phyloP scores from a whole-genome alignment of 805 yeast genomes.

The Lipomyces yamanashiensis region DNA sequence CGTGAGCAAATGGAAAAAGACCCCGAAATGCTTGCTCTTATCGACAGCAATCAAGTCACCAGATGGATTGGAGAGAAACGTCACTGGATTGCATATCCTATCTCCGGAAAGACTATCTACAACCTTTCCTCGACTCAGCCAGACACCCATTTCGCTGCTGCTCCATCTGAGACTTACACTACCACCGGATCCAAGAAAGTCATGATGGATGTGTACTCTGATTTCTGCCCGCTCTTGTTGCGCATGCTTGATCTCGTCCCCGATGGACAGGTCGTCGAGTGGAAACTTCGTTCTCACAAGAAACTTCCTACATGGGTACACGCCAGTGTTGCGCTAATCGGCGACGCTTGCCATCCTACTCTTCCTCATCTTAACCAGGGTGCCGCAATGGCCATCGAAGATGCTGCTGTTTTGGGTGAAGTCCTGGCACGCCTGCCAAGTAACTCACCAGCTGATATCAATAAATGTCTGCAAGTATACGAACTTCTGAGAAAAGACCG shows the following conservation, averaged over 20 bases:
- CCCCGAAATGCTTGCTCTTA: slow-evolving; percentile 2
- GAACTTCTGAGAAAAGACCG: slow-evolving; percentile 13
- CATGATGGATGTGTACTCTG: slow-evolving; percentile 5
- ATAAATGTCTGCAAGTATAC: slow-evolving; percentile 2
- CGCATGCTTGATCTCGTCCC: slow-evolving; percentile 5
- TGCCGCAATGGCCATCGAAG: slow-evolving; percentile 45
- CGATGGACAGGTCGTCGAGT: slow-evolving; percentile 30
- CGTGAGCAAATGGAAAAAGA: slow-evolving; percentile 5
- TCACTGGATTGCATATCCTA: slow-evolving; percentile 5
- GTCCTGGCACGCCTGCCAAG: background rate
- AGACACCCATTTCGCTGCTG: slow-evolving; percentile 7
- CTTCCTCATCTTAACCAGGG: slow-evolving; percentile 43
- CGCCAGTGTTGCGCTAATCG: slow-evolving; percentile 43
- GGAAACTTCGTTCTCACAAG: slow-evolving; percentile 40
- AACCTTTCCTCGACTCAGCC: slow-evolving; percentile 7
- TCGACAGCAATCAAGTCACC: slow-evolving; percentile 2
- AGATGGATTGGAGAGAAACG: slow-evolving; percentile 7
- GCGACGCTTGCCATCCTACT: slow-evolving; percentile 48
- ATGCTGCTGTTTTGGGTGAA: slow-evolving; percentile 35
- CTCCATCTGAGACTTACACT: slow-evolving; percentile 3
- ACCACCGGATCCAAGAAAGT: slow-evolving; percentile 1
- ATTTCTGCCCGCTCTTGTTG: background rate
- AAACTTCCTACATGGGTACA: slow-evolving; percentile 42
- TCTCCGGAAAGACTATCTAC: slow-evolving; percentile 2
- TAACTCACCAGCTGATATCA: background rate